phyloP scores from a whole-genome alignment of 1,284 basidiomycete species.

The Papiliotrema fonsecae region DNA sequence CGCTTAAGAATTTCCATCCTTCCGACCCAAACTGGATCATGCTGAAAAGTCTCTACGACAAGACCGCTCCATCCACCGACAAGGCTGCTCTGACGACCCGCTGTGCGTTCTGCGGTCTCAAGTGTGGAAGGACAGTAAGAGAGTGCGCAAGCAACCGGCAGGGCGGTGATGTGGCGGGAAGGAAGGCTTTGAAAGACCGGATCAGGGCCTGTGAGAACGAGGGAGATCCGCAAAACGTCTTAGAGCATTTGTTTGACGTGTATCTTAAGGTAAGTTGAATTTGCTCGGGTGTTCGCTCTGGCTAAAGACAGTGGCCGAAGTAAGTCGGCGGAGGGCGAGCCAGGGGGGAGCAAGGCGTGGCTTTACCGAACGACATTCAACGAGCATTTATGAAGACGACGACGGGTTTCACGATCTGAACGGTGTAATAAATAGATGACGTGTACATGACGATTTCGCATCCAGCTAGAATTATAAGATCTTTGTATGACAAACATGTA shows the following conservation, averaged over 20 bases:
- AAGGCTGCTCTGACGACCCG: neutral
- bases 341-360: neutral
- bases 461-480: too few species aligned
- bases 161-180: neutral
- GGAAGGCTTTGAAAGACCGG: neutral
- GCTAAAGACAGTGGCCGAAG: constrained; percentile 1
- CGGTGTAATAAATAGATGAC: neutral
- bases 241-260: constrained; percentile 3
- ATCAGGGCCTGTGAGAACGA: neutral
- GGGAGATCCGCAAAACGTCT: neutral
- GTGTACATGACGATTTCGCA: neutral
- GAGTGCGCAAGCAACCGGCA: constrained; percentile 15
- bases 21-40: neutral
- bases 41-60: constrained; percentile 2
- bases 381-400: too few species aligned
- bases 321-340: neutral
- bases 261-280: constrained; percentile 2
- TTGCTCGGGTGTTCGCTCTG: neutral
- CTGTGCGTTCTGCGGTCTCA: constrained; percentile 29
- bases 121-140: constrained; percentile 22
- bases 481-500: too few species aligned
- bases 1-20: constrained; percentile 1
- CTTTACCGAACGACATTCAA: too few species aligned
- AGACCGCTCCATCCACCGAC: neutral
- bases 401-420: too few species aligned